Evolutionary conservation across 2,329 filamentous ascomycete genomes (phyloP), one percentile per base, ranked within the genome.

Genomic region (Penicillium sp.): DNA sequence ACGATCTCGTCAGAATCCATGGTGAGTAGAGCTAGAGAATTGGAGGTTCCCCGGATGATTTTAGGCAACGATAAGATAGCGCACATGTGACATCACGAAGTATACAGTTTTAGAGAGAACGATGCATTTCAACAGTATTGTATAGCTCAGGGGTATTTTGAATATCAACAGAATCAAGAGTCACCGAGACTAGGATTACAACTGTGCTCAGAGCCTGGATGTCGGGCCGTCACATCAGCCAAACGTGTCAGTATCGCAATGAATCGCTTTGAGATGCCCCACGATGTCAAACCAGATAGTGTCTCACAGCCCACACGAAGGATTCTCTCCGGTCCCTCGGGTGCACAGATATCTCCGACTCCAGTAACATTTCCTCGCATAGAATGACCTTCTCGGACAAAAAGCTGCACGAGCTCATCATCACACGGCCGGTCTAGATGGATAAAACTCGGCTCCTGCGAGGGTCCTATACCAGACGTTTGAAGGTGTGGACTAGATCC

Each of bases 391-490:
- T 73, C 67, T 9, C 74, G 68, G 0, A 82, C 78, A 59, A 79
- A 82, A 1, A 76, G 63, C 55, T 82, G 80, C 1, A 81, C 78
- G 42, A 82, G 70, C 56, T 82, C 79, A 58, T 82, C 80, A 53
- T 82, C 78, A 2, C 74, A 74, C 0, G 80, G 80, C 8, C 79
- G 69, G 48, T 83, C 80, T 0, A 83, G 66, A 15, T 77, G 73
- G 32, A 81, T 78, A 7, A 77, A 75, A 0, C 64, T 69, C 0
- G 74, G 71, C 15, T 71, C 67, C 1, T 61, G 59, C 3, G 57
- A 58, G n/a, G 52, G 42, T 10, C 57, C 53, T 33, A 44, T 35
- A 18, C 50, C 41, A 6, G 48, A 38, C 9, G 39, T 40, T 20
- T 53, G 42, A 4, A 35, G 42, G 28, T 25, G 37, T 13, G 50